Conservation (phyloP, 768 basidiomycete species). For the Termitomyces sp. region DNA sequence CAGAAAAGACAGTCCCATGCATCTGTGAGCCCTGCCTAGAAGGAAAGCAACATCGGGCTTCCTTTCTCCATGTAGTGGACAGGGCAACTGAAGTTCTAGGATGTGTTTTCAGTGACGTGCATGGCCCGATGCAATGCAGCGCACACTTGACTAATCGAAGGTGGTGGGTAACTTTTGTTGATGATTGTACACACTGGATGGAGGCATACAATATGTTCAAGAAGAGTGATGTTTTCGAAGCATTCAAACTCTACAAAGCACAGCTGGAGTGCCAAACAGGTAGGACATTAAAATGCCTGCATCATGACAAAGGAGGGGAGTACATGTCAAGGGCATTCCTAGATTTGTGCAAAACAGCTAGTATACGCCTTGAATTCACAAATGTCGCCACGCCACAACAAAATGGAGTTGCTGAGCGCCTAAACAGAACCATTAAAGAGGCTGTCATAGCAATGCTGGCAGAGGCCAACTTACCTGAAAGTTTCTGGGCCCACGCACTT, state of each 20-base stretch:
- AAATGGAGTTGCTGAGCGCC: too few species aligned
- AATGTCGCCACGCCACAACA: constrained; percentile 17
- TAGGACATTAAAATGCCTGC: neutral
- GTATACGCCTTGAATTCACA: neutral
- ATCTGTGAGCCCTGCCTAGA: neutral
- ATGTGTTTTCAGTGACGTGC: too few species aligned
- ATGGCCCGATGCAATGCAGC: neutral
- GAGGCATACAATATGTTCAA: too few species aligned
- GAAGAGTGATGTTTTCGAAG: too few species aligned
- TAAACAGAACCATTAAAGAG: constrained; percentile 30
- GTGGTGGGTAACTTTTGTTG: neutral
- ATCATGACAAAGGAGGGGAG: too few species aligned
- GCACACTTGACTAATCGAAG: neutral
- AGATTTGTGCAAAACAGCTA: neutral
- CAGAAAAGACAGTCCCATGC: neutral
- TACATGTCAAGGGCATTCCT: neutral
- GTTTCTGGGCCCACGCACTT: constrained; percentile 4
- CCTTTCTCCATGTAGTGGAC: neutral
- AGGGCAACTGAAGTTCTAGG: too few species aligned
- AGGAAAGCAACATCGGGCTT: neutral
- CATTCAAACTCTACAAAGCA: too few species aligned
- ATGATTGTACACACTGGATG: too few species aligned
- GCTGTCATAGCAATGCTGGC: too few species aligned
- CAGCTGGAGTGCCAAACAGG: neutral
- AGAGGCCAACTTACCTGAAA: constrained; percentile 2